Evolutionary conservation across 2,329 filamentous ascomycete species (phyloP), one percentile per base, ranked within the genome.

Genomic region (Arthrobotrys conoides): DNA sequence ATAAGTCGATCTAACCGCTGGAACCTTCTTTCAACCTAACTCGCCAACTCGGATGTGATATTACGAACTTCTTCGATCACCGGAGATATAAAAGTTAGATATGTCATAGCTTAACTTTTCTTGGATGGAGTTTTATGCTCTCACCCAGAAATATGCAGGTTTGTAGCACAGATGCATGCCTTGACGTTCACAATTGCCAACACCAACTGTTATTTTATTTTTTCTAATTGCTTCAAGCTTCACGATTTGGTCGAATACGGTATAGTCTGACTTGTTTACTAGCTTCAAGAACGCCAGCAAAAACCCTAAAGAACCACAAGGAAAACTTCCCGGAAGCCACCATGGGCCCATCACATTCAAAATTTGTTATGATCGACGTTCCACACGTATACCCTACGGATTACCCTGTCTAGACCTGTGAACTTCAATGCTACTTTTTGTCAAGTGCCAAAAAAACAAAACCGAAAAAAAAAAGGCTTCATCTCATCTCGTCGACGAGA

Each of bases 21-120:
- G 53, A 59, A 59, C 44, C 30, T 30, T 64, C 38, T 46, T 46
- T 46, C 44, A 20, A 64, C 33, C 33, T 59, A 38, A 61, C 57
- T 61, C 57, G 57, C 36, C 57, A 61, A 61, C 57, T 65, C 61
- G 46, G 46, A 5, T 65, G 24, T 65, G 33, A 65, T 67, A 27
- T 53, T 22, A 41, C 44, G 44, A 27, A 41, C 33, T 38, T 9
- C 14, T 67, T 49, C 46, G 49, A 36, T 53, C 30, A 61, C 57
- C 57, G 57, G 57, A 61, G 57, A 61, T 61, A 61, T 61, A 61
- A 61, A 38, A 27, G 27, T 41, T 41, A 38, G 48, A 46, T 53
- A 8, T 61, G 66, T 76, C 72, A 76, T 70, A 76, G 72, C 72
- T 70, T 59, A 70, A 59, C 36, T 65, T 70, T 69, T 57, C 24